Conservation (phyloP, 441 rosid species). For the Caryocar brasiliense region DNA sequence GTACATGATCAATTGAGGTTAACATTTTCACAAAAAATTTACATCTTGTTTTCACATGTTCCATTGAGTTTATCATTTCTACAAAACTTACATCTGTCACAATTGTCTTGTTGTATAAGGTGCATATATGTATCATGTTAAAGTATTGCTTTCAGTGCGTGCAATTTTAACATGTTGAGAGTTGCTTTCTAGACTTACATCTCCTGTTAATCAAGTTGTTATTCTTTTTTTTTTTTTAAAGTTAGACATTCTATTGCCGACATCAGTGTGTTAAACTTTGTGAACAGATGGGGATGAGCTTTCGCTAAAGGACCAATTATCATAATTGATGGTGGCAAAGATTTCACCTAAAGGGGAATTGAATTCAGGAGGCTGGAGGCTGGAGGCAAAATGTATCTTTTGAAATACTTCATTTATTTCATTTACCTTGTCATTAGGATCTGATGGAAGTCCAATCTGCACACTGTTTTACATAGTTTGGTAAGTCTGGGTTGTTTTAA, state of each 20-base stretch:
- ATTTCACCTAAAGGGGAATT: neutral
- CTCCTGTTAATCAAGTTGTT: neutral
- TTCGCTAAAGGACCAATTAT: neutral
- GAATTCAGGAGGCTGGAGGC: neutral
- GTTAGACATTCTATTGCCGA: too few relatives aligned
- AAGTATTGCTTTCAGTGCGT: neutral
- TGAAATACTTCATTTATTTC: too few relatives aligned
- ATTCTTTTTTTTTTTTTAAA: too few relatives aligned
- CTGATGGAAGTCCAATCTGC: neutral
- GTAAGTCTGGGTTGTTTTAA: neutral
- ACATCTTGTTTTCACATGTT: too few relatives aligned
- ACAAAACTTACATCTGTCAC: neutral
- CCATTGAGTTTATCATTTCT: too few relatives aligned
- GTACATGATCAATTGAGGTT: too few relatives aligned
- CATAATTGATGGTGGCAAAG: neutral
- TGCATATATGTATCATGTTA: neutral
- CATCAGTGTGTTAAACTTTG: too few relatives aligned
- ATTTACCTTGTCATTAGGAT: too few relatives aligned
- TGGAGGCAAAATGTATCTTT: neutral
- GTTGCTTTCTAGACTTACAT: neutral
- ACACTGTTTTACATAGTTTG: neutral
- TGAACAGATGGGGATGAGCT: neutral
- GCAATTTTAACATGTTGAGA: neutral
- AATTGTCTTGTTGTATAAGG: neutral
- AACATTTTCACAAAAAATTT: too few relatives aligned